Evolutionary conservation across 257 asterid genomes (phyloP).

Genomic region (Fraxinus americana): DNA sequence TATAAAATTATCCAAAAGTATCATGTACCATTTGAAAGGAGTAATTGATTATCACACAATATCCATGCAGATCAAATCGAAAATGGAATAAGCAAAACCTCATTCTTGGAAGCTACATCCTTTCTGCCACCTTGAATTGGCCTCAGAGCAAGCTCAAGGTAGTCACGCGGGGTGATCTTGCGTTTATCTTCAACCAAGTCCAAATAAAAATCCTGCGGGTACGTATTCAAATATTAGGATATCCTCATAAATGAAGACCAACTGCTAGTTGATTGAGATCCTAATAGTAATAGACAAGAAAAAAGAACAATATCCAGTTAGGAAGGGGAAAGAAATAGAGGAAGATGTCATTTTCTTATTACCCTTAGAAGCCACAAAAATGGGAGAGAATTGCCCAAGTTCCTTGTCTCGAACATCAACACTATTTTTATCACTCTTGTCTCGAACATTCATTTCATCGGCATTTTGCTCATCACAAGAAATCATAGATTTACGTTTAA

Average conservation of each 20-base stretch:
- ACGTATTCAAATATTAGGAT: slow-evolving; percentile 19
- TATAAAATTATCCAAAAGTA: background rate
- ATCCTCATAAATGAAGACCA: background rate
- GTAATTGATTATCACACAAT: background rate
- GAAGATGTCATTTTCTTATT: slow-evolving; percentile 25
- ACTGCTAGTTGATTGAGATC: slow-evolving; percentile 4
- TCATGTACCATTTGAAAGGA: background rate
- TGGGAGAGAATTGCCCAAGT: slow-evolving; percentile 95
- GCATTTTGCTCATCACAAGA: too few relatives aligned
- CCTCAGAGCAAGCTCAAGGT: slow-evolving; percentile 86
- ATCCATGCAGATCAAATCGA: background rate
- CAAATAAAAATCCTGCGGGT: slow-evolving; percentile 84
- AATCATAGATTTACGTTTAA: too few relatives aligned
- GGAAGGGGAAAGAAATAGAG: background rate
- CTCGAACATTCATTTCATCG: too few relatives aligned
- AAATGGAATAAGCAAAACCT: slow-evolving; percentile 45
- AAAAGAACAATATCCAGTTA: slow-evolving; percentile 11
- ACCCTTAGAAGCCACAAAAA: slow-evolving; percentile 99
- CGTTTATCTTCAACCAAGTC: slow-evolving; percentile 84
- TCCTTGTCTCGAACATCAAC: slow-evolving; percentile 26
- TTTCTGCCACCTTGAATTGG: slow-evolving; percentile 77
- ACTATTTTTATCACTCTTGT: too few relatives aligned
- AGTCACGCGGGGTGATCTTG: slow-evolving; percentile 98
- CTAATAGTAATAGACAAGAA: background rate
- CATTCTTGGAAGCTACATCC: slow-evolving; percentile 89